phyloP scores from a whole-genome alignment of 257 asterid species.

The Solanum pimpinellifolium region DNA sequence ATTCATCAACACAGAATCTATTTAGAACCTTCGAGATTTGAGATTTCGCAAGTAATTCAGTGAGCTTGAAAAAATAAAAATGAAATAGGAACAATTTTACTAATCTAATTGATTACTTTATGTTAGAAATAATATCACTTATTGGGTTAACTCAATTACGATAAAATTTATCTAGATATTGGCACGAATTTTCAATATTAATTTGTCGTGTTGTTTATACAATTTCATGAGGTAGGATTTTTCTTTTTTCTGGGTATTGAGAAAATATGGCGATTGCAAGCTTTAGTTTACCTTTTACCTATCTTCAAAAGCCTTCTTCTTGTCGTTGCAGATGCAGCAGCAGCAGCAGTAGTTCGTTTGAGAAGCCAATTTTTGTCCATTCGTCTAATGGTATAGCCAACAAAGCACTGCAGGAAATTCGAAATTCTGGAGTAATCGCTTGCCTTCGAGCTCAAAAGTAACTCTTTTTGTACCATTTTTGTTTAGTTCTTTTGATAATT shows the following conservation, averaged over 20 bases:
- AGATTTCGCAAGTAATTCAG: too few species aligned
- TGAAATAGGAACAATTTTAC: rapidly evolving
- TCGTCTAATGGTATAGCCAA: conserved; percentile 18
- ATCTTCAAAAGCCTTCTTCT: not conserved
- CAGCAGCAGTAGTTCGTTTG: not conserved
- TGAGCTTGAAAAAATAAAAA: rapidly evolving
- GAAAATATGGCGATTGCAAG: not conserved
- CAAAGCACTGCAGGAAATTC: conserved; percentile 41
- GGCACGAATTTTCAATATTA: not conserved
- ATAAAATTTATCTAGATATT: not conserved
- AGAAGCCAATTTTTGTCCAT: not conserved
- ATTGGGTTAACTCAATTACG: too few species aligned
- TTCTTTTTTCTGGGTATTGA: not conserved
- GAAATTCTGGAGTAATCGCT: conserved; percentile 58
- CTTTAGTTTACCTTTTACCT: not conserved
- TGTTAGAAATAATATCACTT: too few species aligned
- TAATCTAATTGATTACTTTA: too few species aligned
- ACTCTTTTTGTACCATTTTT: not conserved
- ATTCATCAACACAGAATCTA: too few species aligned
- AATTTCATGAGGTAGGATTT: not conserved
- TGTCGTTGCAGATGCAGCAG: not conserved
- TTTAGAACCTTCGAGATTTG: too few species aligned
- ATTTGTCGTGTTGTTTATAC: not conserved
- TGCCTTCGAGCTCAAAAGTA: conserved; percentile 78
- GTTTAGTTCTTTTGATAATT: not conserved